phyloP scores from a whole-genome alignment of 1,139 yeast species.

The Yamadazyma trypodendri region DNA sequence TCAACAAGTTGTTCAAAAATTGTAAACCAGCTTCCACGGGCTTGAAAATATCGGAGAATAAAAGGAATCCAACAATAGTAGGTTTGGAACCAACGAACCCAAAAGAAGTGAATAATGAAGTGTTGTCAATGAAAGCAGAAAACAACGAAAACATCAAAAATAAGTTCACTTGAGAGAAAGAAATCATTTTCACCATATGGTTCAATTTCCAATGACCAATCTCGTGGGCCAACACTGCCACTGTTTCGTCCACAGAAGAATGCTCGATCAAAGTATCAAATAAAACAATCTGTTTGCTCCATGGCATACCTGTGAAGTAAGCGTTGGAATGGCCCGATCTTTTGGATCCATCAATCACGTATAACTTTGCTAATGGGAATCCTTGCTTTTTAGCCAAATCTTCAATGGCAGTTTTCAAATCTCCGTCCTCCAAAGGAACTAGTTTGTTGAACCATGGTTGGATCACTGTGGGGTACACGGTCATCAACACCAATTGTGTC shows the following conservation, averaged over 20 bases:
- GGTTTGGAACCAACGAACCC: conserved; percentile 72
- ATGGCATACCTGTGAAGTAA: conserved; percentile 91
- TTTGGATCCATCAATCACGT: conserved; percentile 91
- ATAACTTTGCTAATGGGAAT: conserved; percentile 83
- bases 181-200: conserved; percentile 73
- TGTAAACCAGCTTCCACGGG: conserved; percentile 73
- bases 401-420: conserved; percentile 79
- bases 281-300: conserved; percentile 93
- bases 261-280: conserved; percentile 87
- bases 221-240: conserved; percentile 95
- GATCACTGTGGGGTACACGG: conserved; percentile 76
- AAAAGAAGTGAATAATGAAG: conserved; percentile 72
- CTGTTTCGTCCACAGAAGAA: conserved; percentile 74
- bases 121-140: conserved; percentile 75
- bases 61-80: conserved; percentile 72
- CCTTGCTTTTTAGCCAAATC: conserved; percentile 68
- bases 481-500: conserved; percentile 71
- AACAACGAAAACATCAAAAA: conserved; percentile 68
- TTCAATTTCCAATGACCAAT: conserved; percentile 95
- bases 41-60: conserved; percentile 70
- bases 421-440: conserved; percentile 88
- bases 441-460: conserved; percentile 91
- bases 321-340: conserved; percentile 97
- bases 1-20: conserved; percentile 64
- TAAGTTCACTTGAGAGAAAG: conserved; percentile 62